These are phyloP conservation scores for Globisporangium cystogenes DNA, from an alignment of 352 stramenopile species.

Conservation along the genomic window DNA sequence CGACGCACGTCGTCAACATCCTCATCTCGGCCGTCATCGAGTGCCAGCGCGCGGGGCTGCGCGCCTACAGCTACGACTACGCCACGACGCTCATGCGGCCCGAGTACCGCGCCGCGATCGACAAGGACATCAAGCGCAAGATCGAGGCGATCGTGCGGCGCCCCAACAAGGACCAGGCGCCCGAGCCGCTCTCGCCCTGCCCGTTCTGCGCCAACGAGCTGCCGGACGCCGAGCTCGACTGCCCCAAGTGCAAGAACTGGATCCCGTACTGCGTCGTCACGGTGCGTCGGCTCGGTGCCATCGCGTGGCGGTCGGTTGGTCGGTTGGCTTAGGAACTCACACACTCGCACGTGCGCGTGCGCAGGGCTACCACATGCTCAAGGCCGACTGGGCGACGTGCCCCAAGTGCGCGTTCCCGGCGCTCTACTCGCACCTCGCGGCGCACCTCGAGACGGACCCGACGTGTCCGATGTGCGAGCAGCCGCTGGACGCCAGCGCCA, in stretches of 20 bases:
- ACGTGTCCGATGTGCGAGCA: constrained; percentile 80
- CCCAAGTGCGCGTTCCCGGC: constrained; percentile 87
- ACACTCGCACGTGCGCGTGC: too few species aligned
- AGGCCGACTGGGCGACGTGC: constrained; percentile 90
- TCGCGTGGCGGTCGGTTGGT: too few species aligned
- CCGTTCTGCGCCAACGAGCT: constrained; percentile 81
- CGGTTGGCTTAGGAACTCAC: too few species aligned
- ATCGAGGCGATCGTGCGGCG: constrained; percentile 93
- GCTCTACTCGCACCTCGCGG: constrained; percentile 83
- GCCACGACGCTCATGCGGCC: constrained; percentile 88
- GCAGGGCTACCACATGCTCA: constrained; percentile 91
- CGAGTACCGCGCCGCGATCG: constrained; percentile 84
- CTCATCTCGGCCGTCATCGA: constrained; percentile 93
- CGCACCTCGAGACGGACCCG: constrained; percentile 66
- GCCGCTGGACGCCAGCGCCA: constrained; percentile 22
- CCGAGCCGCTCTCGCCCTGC: constrained; percentile 67
- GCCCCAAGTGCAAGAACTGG: constrained; percentile 87
- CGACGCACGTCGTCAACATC: constrained; percentile 86
- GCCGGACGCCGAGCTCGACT: constrained; percentile 86
- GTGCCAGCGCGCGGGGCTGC: constrained; percentile 89
- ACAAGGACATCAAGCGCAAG: constrained; percentile 90
- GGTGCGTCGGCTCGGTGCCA: too few species aligned
- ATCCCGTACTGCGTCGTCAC: constrained; percentile 93
- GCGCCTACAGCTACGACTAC: constrained; percentile 90
- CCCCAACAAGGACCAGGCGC: constrained; percentile 85